These are phyloP conservation scores for Venturia effusa DNA, from an alignment of 2,329 filamentous ascomycete species.

Conservation along the genomic window DNA sequence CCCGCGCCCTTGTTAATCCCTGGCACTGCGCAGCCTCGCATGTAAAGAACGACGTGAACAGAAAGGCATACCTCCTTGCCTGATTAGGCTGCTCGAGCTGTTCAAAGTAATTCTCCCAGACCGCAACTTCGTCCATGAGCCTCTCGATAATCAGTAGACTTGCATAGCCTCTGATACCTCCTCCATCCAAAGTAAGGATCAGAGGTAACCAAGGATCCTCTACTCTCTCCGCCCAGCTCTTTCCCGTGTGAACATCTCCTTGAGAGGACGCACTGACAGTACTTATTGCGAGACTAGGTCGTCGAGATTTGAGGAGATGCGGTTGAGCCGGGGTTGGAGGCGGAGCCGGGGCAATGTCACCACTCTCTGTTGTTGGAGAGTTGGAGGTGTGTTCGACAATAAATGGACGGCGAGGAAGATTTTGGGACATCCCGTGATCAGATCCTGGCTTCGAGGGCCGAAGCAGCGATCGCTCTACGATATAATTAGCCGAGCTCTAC, in stretches of 20 bases:
- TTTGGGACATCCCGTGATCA: background rate
- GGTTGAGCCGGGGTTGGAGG: too few relatives aligned
- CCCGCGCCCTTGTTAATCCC: background rate
- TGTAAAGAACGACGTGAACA: background rate
- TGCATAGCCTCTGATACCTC: slow-evolving; percentile 41
- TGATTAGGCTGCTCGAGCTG: slow-evolving; percentile 22
- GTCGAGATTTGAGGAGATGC: background rate
- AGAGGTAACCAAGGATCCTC: slow-evolving; percentile 38
- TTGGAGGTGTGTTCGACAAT: background rate
- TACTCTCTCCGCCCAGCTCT: slow-evolving; percentile 31
- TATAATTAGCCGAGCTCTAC: too few relatives aligned
- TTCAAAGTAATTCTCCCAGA: slow-evolving; percentile 32
- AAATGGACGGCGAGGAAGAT: background rate
- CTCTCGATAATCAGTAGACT: slow-evolving; percentile 37
- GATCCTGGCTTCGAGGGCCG: background rate
- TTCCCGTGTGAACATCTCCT: slow-evolving; percentile 30
- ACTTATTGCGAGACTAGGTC: slow-evolving; percentile 23
- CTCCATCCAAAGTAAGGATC: slow-evolving; percentile 38
- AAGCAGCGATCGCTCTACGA: too few relatives aligned
- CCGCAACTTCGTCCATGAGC: slow-evolving; percentile 37
- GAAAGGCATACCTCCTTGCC: slow-evolving; percentile 8
- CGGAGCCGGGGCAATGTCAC: background rate
- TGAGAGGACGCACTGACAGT: slow-evolving; percentile 23
- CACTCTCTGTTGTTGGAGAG: background rate
- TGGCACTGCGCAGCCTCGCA: background rate